A percentile compares a stretch with the other conserved stretches of the same genome.
Evolutionary conservation across 371 early-diverging fungal species (phyloP).

Genomic region (Mucor indicus): DNA sequence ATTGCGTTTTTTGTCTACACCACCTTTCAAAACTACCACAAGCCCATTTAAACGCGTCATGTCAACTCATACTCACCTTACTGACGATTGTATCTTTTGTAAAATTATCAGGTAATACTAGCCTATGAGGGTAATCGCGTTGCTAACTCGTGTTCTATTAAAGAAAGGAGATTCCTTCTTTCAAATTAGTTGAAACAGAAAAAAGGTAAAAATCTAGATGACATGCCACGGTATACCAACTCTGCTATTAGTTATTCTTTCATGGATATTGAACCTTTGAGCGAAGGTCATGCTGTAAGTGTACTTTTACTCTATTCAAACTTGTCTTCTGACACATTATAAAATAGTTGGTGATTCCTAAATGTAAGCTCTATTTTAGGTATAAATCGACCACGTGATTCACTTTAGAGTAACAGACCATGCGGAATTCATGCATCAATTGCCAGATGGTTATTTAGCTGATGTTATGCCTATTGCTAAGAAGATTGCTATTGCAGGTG

Average conservation of each 20-base stretch:
- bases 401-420: slow-evolving; percentile 74
- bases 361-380: slow-evolving; percentile 52
- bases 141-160: not conserved
- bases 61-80: slow-evolving; percentile 23
- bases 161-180: slow-evolving; percentile 81
- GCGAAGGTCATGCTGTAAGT: slow-evolving; percentile 77
- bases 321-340: not conserved
- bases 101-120: slow-evolving; percentile 67
- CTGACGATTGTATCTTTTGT: slow-evolving; percentile 82
- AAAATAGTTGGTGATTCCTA: slow-evolving; percentile 77
- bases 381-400: not conserved
- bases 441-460: slow-evolving; percentile 81
- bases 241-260: slow-evolving; percentile 54
- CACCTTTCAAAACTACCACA: slow-evolving; percentile 5
- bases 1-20: not conserved
- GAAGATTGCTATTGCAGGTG: slow-evolving; percentile 73
- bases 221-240: not conserved
- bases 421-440: slow-evolving; percentile 83
- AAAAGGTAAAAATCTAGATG: slow-evolving; percentile 51
- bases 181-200: slow-evolving; percentile 80
- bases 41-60: slow-evolving; percentile 10
- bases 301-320: not conserved
- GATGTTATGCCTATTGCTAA: slow-evolving; percentile 87
- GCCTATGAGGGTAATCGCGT: not conserved
- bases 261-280: slow-evolving; percentile 77